phyloP scores from a whole-genome alignment of 2,329 filamentous ascomycete genomes.

The Arachnomyces sp. region DNA sequence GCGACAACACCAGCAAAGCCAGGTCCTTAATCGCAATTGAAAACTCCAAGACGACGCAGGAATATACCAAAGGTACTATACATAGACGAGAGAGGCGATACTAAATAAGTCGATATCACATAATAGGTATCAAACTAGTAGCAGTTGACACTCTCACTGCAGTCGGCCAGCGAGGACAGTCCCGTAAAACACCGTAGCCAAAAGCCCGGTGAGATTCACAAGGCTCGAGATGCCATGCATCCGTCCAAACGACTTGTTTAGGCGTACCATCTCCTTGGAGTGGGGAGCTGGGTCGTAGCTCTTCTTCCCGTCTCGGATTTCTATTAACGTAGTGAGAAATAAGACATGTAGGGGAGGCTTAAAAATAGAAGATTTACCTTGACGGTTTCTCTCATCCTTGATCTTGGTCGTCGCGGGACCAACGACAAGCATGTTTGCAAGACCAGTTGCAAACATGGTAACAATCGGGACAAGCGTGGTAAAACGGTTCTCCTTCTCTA shows the following conservation, averaged over 20 bases:
- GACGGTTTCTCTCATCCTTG: slow-evolving; percentile 67
- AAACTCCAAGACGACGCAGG: too few relatives aligned
- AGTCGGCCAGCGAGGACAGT: slow-evolving; percentile 60
- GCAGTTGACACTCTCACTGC: slow-evolving; percentile 25
- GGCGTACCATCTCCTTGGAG: slow-evolving; percentile 69
- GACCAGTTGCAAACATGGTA: slow-evolving; percentile 60
- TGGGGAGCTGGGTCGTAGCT: slow-evolving; percentile 71
- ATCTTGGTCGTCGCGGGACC: slow-evolving; percentile 66
- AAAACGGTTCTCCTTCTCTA: slow-evolving; percentile 54
- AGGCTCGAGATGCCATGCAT: slow-evolving; percentile 76
- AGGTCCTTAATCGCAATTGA: too few relatives aligned
- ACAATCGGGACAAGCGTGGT: slow-evolving; percentile 60
- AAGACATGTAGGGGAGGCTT: neutral
- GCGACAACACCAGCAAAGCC: too few relatives aligned
- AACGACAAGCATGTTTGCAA: slow-evolving; percentile 62
- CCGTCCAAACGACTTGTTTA: slow-evolving; percentile 71
- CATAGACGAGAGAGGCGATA: too few relatives aligned
- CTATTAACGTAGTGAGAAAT: slow-evolving; percentile 30
- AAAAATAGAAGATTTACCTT: slow-evolving; percentile 52
- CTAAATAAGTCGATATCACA: too few relatives aligned
- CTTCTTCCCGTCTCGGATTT: slow-evolving; percentile 82
- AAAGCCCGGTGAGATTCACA: slow-evolving; percentile 63
- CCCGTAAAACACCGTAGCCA: slow-evolving; percentile 68
- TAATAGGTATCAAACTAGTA: too few relatives aligned
- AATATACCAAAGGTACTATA: too few relatives aligned